Conservation (phyloP, 2,329 filamentous ascomycete genomes). For the Lasiodiplodia sp. region DNA sequence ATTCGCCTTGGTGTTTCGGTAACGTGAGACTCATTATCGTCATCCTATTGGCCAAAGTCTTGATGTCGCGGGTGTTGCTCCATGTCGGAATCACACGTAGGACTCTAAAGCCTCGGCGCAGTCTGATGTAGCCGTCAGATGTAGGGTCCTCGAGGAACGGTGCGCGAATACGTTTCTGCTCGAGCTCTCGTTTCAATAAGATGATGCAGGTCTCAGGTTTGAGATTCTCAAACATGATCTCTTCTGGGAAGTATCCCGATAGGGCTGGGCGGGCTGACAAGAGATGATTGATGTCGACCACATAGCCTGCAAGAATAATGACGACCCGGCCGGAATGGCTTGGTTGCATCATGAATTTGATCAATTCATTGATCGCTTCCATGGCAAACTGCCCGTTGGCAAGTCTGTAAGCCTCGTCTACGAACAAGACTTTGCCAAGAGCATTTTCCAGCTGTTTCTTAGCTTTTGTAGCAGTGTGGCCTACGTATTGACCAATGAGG, state of each 20-base stretch:
- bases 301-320: neutral
- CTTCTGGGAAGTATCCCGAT: neutral
- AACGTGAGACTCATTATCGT: no score
- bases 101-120: no score
- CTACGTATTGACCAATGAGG: slow-evolving; percentile 71
- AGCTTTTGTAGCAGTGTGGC: slow-evolving; percentile 68
- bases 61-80: no score
- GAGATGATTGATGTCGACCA: neutral
- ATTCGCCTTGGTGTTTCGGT: no score
- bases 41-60: no score
- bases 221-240: no score
- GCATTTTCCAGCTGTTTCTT: neutral
- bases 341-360: neutral
- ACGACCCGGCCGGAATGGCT: neutral
- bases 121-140: no score
- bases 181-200: no score
- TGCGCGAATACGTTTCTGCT: no score
- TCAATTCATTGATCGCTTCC: neutral
- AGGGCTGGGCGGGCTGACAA: neutral
- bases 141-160: no score
- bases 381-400: neutral
- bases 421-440: neutral
- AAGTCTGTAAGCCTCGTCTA: neutral
- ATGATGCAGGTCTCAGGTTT: no score
- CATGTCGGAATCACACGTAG: no score